phyloP scores from a whole-genome alignment of 2,329 filamentous ascomycete genomes.

The Pseudogymnoascus verrucosus region DNA sequence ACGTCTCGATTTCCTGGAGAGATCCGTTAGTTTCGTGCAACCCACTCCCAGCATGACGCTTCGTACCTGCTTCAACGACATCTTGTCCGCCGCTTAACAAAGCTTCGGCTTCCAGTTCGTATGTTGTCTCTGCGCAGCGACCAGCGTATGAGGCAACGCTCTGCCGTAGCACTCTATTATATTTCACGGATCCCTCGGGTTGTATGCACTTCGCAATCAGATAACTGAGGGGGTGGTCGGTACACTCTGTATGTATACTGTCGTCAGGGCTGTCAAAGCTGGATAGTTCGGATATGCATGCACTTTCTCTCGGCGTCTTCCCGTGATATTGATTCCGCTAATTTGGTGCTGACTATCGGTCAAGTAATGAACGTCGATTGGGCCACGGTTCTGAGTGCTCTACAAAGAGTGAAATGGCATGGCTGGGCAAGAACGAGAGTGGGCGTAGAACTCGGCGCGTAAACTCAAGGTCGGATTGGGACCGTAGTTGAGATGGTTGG shows the following conservation, averaged over 20 bases:
- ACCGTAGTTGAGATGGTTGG: background rate
- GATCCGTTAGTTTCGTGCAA: slow-evolving; percentile 2
- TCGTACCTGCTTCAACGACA: slow-evolving; percentile 5
- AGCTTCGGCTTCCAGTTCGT: background rate
- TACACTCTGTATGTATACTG: slow-evolving; percentile 4
- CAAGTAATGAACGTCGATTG: slow-evolving; percentile 8
- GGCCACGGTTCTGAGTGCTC: background rate
- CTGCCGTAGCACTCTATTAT: slow-evolving; percentile 2
- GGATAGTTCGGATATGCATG: background rate
- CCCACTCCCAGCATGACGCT: background rate
- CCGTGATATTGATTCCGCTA: slow-evolving; percentile 8
- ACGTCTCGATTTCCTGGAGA: slow-evolving; percentile 86
- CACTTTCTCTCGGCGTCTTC: background rate
- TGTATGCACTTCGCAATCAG: background rate
- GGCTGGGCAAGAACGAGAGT: slow-evolving; percentile 3
- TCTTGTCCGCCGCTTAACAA: background rate
- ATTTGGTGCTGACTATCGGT: background rate
- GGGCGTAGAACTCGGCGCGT: slow-evolving; percentile 1
- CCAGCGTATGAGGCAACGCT: slow-evolving; percentile 1
- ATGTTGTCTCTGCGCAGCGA: background rate
- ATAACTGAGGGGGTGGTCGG: background rate
- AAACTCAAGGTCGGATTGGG: slow-evolving; percentile 6
- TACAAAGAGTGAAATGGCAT: slow-evolving; percentile 5
- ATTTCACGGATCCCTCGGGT: background rate
- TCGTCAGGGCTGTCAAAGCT: slow-evolving; percentile 5